Percentiles rank a stretch among this genome's conserved stretches.
phyloP scores from a whole-genome alignment of 2,329 filamentous ascomycete genomes.

The Sporothrix brasiliensis region DNA sequence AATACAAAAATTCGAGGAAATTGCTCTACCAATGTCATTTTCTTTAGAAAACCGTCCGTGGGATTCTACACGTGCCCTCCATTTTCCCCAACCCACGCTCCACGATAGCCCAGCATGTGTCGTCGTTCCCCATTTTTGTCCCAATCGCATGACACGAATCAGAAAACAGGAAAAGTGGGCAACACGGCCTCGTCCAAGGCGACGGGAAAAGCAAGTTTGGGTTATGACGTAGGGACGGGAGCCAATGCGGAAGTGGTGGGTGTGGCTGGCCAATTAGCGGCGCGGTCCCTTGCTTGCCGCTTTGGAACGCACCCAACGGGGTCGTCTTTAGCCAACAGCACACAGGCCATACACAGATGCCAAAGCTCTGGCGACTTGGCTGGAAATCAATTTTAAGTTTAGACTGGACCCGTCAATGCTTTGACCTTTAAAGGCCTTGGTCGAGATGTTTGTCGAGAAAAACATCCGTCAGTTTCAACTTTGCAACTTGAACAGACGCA shows the following conservation, averaged over 20 bases:
- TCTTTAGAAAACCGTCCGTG: neutral
- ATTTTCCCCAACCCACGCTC: neutral
- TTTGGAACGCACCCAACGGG: neutral
- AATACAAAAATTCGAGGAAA: neutral
- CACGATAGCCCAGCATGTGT: neutral
- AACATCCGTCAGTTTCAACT: too few relatives aligned
- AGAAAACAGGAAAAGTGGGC: neutral
- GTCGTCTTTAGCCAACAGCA: neutral
- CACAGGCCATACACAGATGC: neutral
- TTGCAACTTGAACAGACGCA: slow-evolving; percentile 5
- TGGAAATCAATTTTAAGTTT: neutral
- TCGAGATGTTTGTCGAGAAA: neutral
- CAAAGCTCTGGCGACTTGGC: neutral
- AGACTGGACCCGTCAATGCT: neutral
- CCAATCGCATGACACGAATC: slow-evolving; percentile 1
- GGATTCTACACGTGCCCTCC: slow-evolving; percentile 14
- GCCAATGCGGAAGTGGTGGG: slow-evolving; percentile 28
- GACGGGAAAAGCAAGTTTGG: slow-evolving; percentile 22
- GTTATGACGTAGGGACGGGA: slow-evolving; percentile 25
- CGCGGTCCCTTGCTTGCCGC: slow-evolving; percentile 1
- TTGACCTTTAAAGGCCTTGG: slow-evolving; percentile 3
- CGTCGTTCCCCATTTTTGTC: slow-evolving; percentile 5
- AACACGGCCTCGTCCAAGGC: slow-evolving; percentile 23
- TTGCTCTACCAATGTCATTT: neutral
- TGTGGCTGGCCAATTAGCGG: slow-evolving; percentile 21